A percentile compares a stretch with the other conserved stretches of the same genome.
Conservation (phyloP, 805 yeast species). For the Isabelozyma rhagii region DNA sequence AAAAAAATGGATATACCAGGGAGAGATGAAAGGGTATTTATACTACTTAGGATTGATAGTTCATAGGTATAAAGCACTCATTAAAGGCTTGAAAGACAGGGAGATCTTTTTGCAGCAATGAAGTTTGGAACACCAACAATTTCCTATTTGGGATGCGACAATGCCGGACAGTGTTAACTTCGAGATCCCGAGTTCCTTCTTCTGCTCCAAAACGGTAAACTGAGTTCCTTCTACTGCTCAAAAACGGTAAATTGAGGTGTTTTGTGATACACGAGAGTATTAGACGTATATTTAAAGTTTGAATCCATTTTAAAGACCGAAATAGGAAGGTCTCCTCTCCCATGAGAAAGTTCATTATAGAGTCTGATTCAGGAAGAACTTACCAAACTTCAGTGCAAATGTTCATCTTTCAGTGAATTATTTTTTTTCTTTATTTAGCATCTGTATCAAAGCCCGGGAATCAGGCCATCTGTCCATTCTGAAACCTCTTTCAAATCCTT, state of each 20-base stretch:
- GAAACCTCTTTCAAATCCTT: conserved; percentile 3
- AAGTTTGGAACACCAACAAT: background rate
- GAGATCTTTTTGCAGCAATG: background rate
- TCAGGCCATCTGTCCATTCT: conserved; percentile 2
- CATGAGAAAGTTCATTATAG: background rate
- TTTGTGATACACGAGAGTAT: too few relatives aligned
- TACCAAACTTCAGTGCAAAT: too few relatives aligned
- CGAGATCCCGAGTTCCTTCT: background rate
- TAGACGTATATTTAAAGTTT: background rate
- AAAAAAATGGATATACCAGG: background rate
- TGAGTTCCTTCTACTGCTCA: background rate
- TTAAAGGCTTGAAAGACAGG: background rate
- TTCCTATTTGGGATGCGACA: background rate
- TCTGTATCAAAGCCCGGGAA: background rate
- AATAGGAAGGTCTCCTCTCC: background rate
- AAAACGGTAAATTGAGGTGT: background rate
- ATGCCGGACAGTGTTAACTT: background rate
- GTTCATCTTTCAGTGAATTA: too few relatives aligned
- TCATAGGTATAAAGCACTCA: background rate
- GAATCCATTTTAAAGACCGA: background rate
- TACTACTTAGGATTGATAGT: background rate
- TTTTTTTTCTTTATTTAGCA: too few relatives aligned
- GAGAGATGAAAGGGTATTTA: background rate
- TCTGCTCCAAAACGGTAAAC: background rate
- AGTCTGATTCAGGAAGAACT: background rate